Conservation (phyloP, 768 basidiomycete species). For the Pleurotus citrinopileatus region DNA sequence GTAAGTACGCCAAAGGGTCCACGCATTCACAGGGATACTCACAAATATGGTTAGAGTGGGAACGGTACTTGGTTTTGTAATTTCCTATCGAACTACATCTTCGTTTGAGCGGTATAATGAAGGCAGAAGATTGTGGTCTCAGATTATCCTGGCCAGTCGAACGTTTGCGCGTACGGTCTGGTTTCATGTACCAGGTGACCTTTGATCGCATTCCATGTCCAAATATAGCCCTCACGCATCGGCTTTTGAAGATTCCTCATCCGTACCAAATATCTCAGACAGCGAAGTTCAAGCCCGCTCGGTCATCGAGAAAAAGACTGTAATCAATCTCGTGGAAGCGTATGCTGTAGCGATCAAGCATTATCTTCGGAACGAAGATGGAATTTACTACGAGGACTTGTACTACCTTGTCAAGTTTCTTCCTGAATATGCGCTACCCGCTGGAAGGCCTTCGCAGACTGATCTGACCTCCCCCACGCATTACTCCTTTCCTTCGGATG, state of each 20-base stretch:
- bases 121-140: constrained; percentile 65
- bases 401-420: constrained; percentile 72
- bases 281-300: constrained; percentile 41
- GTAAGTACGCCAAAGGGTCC: constrained; percentile 33
- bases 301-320: constrained; percentile 66
- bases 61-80: constrained; percentile 74
- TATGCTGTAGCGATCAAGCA: constrained; percentile 67
- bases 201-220: not conserved
- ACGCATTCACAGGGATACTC: not conserved
- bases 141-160: constrained; percentile 56
- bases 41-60: constrained; percentile 32
- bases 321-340: constrained; percentile 65
- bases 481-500: not conserved
- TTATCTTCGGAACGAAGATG: constrained; percentile 61
- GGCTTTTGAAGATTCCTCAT: constrained; percentile 12
- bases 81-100: constrained; percentile 69
- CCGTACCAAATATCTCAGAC: constrained; percentile 10
- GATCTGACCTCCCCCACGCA: constrained; percentile 19
- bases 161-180: constrained; percentile 60
- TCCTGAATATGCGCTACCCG: constrained; percentile 58
- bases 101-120: constrained; percentile 79
- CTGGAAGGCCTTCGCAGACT: constrained; percentile 40
- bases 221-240: not conserved
- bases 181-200: constrained; percentile 53
- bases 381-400: constrained; percentile 51